Evolutionary conservation across 2,329 filamentous ascomycete species (phyloP).

Genomic region (Pezicula carpinea): DNA sequence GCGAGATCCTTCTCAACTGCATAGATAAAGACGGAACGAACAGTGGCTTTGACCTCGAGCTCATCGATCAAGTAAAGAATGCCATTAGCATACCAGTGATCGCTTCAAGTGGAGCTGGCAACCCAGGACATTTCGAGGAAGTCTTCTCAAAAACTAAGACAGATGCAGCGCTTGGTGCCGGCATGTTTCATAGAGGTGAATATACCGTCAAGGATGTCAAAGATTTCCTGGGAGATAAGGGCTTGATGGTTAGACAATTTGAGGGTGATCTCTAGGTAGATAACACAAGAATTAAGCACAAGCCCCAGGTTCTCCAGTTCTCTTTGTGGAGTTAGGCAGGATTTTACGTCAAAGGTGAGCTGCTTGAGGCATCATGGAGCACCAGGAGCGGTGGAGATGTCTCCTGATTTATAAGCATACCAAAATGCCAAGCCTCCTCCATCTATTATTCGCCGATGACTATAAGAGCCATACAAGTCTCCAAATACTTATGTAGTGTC

Average conservation of each 20-base stretch:
- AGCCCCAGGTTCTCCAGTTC: too few species aligned
- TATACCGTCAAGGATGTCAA: constrained; percentile 95
- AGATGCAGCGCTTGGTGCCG: constrained; percentile 89
- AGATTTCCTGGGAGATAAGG: constrained; percentile 66
- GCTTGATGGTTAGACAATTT: constrained; percentile 73
- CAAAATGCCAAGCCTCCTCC: too few species aligned
- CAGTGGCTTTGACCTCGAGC: constrained; percentile 88
- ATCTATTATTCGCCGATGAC: too few species aligned
- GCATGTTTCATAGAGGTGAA: constrained; percentile 96
- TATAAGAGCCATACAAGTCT: too few species aligned
- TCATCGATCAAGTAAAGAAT: constrained; percentile 84
- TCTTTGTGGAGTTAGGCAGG: too few species aligned
- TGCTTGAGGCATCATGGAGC: too few species aligned
- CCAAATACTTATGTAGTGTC: not conserved
- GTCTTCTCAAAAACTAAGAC: constrained; percentile 83
- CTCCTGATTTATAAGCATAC: too few species aligned
- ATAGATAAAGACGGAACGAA: constrained; percentile 97
- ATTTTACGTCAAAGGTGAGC: too few species aligned
- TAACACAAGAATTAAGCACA: not conserved
- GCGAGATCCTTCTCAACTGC: constrained; percentile 93
- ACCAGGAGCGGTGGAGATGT: too few species aligned
- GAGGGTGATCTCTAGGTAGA: constrained; percentile 41
- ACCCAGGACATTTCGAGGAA: constrained; percentile 81
- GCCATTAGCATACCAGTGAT: constrained; percentile 90
- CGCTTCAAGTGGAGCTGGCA: constrained; percentile 86